A percentile compares a stretch with the other conserved stretches of the same genome.
Evolutionary conservation across 1,284 basidiomycete species (phyloP).

Genomic region (Rhodotorula sp.): DNA sequence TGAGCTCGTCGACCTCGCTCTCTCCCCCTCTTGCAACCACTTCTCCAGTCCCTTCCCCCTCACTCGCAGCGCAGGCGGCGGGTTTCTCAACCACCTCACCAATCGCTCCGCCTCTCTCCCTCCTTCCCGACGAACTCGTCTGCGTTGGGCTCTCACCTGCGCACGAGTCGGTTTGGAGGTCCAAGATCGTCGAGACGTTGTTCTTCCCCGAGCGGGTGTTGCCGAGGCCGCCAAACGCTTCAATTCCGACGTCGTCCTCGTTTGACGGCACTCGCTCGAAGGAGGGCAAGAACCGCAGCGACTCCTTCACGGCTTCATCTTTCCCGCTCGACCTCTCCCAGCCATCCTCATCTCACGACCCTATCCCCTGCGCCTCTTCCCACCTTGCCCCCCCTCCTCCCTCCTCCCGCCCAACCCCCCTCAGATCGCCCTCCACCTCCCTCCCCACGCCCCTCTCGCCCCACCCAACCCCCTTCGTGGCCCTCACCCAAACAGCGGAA

Average conservation of each 20-base stretch:
- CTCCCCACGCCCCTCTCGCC: slow-evolving; percentile 20
- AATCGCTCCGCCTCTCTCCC: slow-evolving; percentile 25
- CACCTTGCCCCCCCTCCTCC: neutral
- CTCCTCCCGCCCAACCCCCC: neutral
- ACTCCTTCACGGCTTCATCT: neutral
- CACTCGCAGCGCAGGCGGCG: neutral
- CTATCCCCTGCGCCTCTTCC: neutral
- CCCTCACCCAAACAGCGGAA: slow-evolving; percentile 38
- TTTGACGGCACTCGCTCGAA: neutral
- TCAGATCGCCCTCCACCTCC: neutral
- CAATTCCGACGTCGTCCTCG: neutral
- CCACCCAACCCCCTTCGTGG: slow-evolving; percentile 27
- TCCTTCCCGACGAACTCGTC: slow-evolving; percentile 43
- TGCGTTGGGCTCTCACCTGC: slow-evolving; percentile 36
- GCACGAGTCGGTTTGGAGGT: slow-evolving; percentile 27
- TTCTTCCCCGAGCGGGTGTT: slow-evolving; percentile 40
- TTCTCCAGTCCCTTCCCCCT: neutral
- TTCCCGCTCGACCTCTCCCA: neutral
- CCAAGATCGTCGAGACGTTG: slow-evolving; percentile 33
- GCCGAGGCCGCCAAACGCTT: slow-evolving; percentile 4
- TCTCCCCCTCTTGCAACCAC: too few species aligned
- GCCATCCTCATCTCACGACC: neutral
- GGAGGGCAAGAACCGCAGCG: too few species aligned
- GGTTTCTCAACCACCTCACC: neutral
- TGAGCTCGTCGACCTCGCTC: slow-evolving; percentile 6